Evolutionary conservation across 2,329 filamentous ascomycete species (phyloP).

Genomic region (Phialophora verrucosa): DNA sequence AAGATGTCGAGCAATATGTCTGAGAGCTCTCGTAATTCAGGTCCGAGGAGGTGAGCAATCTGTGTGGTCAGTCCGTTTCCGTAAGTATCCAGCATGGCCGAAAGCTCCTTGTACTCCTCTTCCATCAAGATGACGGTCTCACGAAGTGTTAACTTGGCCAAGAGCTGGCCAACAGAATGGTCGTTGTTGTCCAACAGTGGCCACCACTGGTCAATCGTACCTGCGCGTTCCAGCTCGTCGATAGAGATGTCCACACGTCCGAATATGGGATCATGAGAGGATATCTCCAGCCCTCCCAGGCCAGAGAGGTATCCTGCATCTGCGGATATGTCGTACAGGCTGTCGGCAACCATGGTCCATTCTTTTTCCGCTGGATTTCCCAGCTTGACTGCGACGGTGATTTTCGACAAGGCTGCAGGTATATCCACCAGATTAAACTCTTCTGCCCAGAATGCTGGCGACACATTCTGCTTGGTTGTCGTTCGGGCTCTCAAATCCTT

Average conservation of each 20-base stretch:
- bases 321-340: constrained; percentile 50
- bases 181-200: constrained; percentile 77
- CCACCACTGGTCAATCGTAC: constrained; percentile 87
- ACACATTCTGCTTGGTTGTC: constrained; percentile 53
- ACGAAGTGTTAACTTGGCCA: constrained; percentile 81
- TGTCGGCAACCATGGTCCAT: constrained; percentile 56
- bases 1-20: constrained; percentile 74
- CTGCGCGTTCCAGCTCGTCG: constrained; percentile 75
- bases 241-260: constrained; percentile 78
- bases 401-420: constrained; percentile 55
- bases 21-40: constrained; percentile 41
- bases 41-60: constrained; percentile 76
- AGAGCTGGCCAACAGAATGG: constrained; percentile 78
- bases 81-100: constrained; percentile 83
- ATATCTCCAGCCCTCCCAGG: constrained; percentile 54
- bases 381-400: constrained; percentile 54
- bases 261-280: constrained; percentile 53
- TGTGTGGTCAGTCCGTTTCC: constrained; percentile 81
- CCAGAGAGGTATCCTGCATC: constrained; percentile 49
- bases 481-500: constrained; percentile 57
- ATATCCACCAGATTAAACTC: constrained; percentile 56
- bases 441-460: constrained; percentile 57
- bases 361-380: constrained; percentile 56
- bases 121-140: constrained; percentile 88
- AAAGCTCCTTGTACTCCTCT: constrained; percentile 81